A percentile compares a stretch with the other conserved stretches of the same genome.
Evolutionary conservation across 805 yeast species (phyloP).

Genomic region (Cyberlindnera maritima): DNA sequence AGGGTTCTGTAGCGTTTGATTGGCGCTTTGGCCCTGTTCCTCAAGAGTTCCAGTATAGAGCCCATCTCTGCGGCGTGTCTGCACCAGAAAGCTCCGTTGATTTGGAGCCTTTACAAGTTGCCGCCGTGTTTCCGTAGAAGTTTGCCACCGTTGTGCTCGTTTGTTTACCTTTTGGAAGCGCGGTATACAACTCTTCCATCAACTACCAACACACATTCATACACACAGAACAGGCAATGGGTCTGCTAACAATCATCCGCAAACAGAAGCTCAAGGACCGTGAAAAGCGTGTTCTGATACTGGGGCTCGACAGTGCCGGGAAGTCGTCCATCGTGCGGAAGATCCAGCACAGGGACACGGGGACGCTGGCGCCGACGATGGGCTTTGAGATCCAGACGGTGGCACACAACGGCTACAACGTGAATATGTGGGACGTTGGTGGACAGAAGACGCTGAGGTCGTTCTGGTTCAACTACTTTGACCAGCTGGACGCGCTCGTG

Average conservation of each 20-base stretch:
- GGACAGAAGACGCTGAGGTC: constrained; percentile 83
- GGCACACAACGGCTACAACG: constrained; percentile 31
- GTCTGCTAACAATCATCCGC: constrained; percentile 71
- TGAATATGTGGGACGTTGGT: constrained; percentile 86
- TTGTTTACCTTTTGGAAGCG: background rate
- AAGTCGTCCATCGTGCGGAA: constrained; percentile 78
- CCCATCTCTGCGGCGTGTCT: background rate
- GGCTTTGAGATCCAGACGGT: constrained; percentile 81
- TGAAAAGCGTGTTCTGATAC: constrained; percentile 69
- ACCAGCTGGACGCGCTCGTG: constrained; percentile 65
- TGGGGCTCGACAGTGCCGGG: constrained; percentile 91
- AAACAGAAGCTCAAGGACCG: constrained; percentile 80
- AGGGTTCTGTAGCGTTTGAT: background rate
- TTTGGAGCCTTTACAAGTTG: background rate
- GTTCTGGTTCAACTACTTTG: constrained; percentile 88
- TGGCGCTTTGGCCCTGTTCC: background rate
- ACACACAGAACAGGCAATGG: constrained; percentile 48
- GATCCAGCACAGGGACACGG: constrained; percentile 47
- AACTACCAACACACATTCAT: background rate
- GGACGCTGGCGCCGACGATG: constrained; percentile 77
- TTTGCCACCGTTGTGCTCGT: background rate
- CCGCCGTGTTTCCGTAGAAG: background rate
- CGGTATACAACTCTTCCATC: background rate
- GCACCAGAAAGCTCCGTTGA: background rate
- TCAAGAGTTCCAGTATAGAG: constrained; percentile 8